Base-by-base conservation (phyloP, 129 eudicot species). In the Chrysanthemum lavandulifolium region DNA sequence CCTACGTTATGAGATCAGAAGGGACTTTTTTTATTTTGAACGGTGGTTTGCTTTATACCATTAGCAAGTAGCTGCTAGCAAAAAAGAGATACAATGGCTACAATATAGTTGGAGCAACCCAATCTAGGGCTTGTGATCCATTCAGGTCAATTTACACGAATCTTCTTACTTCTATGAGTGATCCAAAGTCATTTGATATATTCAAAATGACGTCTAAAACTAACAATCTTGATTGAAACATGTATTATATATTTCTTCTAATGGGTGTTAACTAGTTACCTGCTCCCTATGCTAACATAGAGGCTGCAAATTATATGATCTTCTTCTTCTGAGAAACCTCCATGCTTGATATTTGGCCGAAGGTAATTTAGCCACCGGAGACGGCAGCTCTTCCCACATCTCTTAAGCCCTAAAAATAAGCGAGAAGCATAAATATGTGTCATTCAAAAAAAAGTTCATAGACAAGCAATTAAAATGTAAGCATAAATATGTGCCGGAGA, bases 311-410 rank as follows among this genome's bases (percentile, higher is more conserved):
- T 92, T 36, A 87, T 59, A 78, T 79, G 87, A 63, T 92, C 98
- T 89, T 92, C 98, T 65, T 92, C 96, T 73, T 89, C 96, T 0
- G 98, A 84, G 70, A 92, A 92, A 12, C 91, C 96, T 57, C 98
- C 98, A 81, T 92, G 98, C 59, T 84, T 92, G 79, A 92, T 89
- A 81, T 92, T 89, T 2, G 98, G 98, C 10, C 98, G 82, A 33
- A 89, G 96, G 76, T 88, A 91, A 68, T 91, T 91, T 65, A 91
- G 64, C 97, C 97, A 91, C 50, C 97, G 77, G 3, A 91, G 88
- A 11, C 97, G 85, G 57, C 97, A 91, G 68, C 97, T 91, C 75
- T 91, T 91, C 14, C 97, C 97, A 69, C 97, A 91, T 78, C 97
- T 86, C 82, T 91, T 91, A 8, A 91, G 82, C 61, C 93, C 97